phyloP scores from a whole-genome alignment of 2,329 filamentous ascomycete species.

The Venturia effusa region DNA sequence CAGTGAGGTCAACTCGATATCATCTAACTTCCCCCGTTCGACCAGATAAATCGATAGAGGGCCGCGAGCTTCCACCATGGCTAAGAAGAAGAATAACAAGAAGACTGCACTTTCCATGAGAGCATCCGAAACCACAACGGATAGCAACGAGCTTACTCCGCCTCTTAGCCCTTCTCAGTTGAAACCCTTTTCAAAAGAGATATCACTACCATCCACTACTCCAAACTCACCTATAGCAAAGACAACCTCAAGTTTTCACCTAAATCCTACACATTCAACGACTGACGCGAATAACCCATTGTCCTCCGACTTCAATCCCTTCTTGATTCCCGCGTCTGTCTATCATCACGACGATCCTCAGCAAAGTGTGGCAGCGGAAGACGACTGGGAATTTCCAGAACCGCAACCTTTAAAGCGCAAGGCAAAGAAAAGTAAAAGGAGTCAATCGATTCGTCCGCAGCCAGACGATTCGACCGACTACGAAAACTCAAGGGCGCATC shows the following conservation, averaged over 20 bases:
- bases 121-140: neutral
- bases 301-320: neutral
- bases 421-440: neutral
- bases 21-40: neutral
- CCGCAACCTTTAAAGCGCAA: slow-evolving; percentile 2
- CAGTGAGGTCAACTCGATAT: neutral
- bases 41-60: neutral
- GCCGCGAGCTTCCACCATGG: neutral
- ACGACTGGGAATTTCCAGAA: neutral
- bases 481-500: neutral
- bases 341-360: neutral
- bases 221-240: slow-evolving; percentile 4
- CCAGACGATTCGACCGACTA: neutral
- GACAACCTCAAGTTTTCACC: neutral
- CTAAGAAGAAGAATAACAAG: slow-evolving; percentile 7
- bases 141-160: neutral
- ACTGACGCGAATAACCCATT: neutral
- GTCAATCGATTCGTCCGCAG: neutral
- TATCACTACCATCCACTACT: neutral
- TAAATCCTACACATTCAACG: neutral
- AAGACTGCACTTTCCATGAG: neutral
- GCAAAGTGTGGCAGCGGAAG: neutral
- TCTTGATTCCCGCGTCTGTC: neutral
- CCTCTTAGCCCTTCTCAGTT: neutral
- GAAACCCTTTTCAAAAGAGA: neutral